phyloP scores from a whole-genome alignment of 225 moss, liverwort and hornwort species.

The Physcomitrium patens region DNA sequence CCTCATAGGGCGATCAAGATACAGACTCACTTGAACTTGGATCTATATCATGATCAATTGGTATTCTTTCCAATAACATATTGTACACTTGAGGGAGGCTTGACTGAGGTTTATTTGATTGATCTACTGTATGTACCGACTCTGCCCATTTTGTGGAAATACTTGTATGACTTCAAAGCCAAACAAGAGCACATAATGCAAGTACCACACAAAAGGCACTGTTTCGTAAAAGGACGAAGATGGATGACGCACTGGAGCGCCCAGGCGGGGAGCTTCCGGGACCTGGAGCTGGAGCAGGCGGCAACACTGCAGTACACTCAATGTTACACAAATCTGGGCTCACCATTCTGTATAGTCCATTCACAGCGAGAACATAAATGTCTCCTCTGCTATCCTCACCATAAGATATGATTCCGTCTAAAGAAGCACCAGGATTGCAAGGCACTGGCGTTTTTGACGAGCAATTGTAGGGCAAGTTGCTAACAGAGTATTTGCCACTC shows the following conservation, averaged over 20 bases:
- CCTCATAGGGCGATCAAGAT: neutral
- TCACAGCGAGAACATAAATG: constrained; percentile 59
- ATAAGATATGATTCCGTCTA: constrained; percentile 58
- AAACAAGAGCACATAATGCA: constrained; percentile 24
- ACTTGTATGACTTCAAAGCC: neutral
- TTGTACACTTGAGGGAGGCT: neutral
- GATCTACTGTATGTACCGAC: neutral
- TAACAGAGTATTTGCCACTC: constrained; percentile 59
- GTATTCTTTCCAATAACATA: neutral
- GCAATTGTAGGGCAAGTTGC: constrained; percentile 49
- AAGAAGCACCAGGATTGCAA: constrained; percentile 26
- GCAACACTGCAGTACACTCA: constrained; percentile 18
- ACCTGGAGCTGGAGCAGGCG: neutral
- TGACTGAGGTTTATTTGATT: constrained; percentile 1
- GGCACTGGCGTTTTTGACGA: constrained; percentile 56
- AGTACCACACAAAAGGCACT: constrained; percentile 16
- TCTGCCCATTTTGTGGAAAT: neutral
- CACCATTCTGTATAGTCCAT: constrained; percentile 71
- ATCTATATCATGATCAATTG: neutral
- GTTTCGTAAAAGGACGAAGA: neutral
- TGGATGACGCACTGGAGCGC: neutral
- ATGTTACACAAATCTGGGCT: constrained; percentile 41
- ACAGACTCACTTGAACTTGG: neutral
- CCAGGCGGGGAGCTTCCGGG: constrained; percentile 19
- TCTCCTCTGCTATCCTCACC: constrained; percentile 62